Percentiles rank a stretch among this genome's conserved stretches.
These are phyloP conservation scores for Actinomucor elegans DNA, from an alignment of 371 early-diverging fungal species.

Conservation along the genomic window DNA sequence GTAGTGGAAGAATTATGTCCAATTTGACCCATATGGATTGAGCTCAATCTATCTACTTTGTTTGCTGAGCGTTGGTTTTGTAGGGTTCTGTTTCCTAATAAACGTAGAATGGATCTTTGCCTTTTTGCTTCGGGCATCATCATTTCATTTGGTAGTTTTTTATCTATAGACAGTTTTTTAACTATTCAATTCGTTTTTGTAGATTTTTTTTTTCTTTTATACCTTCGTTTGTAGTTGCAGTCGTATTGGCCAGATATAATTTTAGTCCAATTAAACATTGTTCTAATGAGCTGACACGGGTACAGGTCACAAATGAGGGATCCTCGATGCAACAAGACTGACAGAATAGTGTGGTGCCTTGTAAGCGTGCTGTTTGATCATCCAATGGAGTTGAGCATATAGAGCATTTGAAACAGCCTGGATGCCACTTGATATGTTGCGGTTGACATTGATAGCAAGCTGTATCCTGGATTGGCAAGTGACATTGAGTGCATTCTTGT, in stretches of 20 bases:
- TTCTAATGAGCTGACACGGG: not conserved
- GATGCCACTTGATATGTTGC: constrained; percentile 61
- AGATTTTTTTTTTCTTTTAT: not conserved
- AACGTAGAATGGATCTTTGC: constrained; percentile 4
- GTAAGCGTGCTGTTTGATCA: constrained; percentile 5
- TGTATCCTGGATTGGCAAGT: constrained; percentile 1
- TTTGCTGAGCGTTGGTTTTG: not conserved
- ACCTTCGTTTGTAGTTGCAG: constrained; percentile 1
- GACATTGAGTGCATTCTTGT: constrained; percentile 7
- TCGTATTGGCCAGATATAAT: not conserved
- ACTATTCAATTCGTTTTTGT: too few relatives aligned
- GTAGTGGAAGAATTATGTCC: constrained; percentile 1
- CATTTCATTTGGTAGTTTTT: not conserved
- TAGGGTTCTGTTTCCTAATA: not conserved
- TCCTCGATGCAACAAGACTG: not conserved
- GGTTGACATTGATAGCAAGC: not conserved
- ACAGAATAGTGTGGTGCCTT: constrained; percentile 1
- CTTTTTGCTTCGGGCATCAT: constrained; percentile 9
- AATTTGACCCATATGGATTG: constrained; percentile 10
- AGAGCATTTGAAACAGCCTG: constrained; percentile 72
- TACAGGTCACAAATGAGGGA: not conserved
- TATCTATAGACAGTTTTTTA: too few relatives aligned
- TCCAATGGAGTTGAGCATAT: constrained; percentile 52
- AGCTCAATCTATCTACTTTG: not conserved
- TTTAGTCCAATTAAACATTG: not conserved